phyloP scores from a whole-genome alignment of 2,329 filamentous ascomycete species.

The Fusarium protoensiforme region DNA sequence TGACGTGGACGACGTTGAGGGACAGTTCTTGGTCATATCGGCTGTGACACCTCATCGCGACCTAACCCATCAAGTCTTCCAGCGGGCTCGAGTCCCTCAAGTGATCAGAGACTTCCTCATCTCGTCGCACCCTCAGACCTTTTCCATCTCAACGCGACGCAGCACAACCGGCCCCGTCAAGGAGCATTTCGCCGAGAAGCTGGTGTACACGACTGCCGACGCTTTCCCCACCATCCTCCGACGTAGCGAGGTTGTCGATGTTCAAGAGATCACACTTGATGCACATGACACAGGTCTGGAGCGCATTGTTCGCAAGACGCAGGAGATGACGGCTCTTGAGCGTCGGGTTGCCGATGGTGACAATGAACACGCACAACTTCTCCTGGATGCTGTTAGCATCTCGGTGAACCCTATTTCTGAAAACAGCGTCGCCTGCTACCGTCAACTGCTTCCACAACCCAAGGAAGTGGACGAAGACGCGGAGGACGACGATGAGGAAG shows the following conservation, averaged over 20 bases:
- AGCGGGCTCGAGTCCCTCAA: slow-evolving; percentile 85
- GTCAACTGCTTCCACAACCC: slow-evolving; percentile 73
- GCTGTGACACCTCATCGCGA: slow-evolving; percentile 86
- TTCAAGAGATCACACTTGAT: slow-evolving; percentile 73
- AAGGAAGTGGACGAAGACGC: slow-evolving; percentile 55
- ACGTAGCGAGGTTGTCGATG: slow-evolving; percentile 83
- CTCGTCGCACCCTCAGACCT: slow-evolving; percentile 79
- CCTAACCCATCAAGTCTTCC: slow-evolving; percentile 83
- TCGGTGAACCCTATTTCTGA: slow-evolving; percentile 80
- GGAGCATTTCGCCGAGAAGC: slow-evolving; percentile 85
- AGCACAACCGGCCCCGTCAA: slow-evolving; percentile 75
- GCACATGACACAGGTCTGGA: slow-evolving; percentile 91
- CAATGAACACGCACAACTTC: slow-evolving; percentile 72
- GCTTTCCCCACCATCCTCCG: slow-evolving; percentile 91
- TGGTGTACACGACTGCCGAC: slow-evolving; percentile 84
- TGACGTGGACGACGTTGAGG: slow-evolving; percentile 83
- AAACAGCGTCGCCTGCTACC: slow-evolving; percentile 83
- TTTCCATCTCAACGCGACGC: slow-evolving; percentile 80
- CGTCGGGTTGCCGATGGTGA: slow-evolving; percentile 79
- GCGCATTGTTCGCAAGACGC: slow-evolving; percentile 88
- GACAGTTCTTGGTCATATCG: slow-evolving; percentile 88
- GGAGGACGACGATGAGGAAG: slow-evolving; percentile 55
- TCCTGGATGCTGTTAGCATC: slow-evolving; percentile 81
- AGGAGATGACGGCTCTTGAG: slow-evolving; percentile 82
- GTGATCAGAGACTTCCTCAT: slow-evolving; percentile 89